Evolutionary conservation across 140 eudicot genomes (phyloP), one percentile per base, ranked within the genome.

Genomic region (Anethum foeniculum): DNA sequence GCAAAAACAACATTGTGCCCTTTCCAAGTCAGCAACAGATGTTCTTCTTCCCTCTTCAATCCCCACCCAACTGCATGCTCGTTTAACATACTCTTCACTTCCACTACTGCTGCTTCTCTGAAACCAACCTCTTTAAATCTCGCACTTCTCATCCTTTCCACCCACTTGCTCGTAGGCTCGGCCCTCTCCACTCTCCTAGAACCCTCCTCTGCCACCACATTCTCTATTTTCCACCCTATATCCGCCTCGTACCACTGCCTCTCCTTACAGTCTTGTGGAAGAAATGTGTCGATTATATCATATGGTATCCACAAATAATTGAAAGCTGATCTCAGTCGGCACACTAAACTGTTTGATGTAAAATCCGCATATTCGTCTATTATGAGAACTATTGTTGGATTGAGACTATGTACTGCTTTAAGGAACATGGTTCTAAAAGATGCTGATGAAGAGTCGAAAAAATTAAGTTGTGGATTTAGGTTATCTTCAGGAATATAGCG

Each of bases 61-160:
- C 99, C 99, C 99, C 99, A 96, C 41, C 99, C 99, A 44, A 91
- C 97, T 32, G 97, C 96, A 86, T 96, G 98, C 79, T 96, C 97
- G 79, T 96, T 96, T 21, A 96, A 82, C 98, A 96, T 91, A 58
- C 83, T 88, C 77, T 91, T 96, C 85, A 96, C 98, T 62, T 93
- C 98, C 21, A 75, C 15, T 77, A 90, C 80, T 12, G 87, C 90
- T n/a, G 91, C 98, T 48, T 89, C 99, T 13, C 91, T 88, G 5
- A 93, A 88, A 51, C 76, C 88, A 4, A 90, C 87, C 43, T 89
- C 92, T 1, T 88, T 81, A 25, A 96, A 93, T 52, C 86, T 80
- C 1, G 91, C 84, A 65, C 79, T 86, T 34, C 96, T 87, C 99
- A 96, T 91, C n/a, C 99, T 80, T 23, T 91, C 91, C 5, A 77